These are phyloP conservation scores for Phytophthora pseudosyringae DNA, from an alignment of 352 stramenopile genomes.

Conservation along the genomic window DNA sequence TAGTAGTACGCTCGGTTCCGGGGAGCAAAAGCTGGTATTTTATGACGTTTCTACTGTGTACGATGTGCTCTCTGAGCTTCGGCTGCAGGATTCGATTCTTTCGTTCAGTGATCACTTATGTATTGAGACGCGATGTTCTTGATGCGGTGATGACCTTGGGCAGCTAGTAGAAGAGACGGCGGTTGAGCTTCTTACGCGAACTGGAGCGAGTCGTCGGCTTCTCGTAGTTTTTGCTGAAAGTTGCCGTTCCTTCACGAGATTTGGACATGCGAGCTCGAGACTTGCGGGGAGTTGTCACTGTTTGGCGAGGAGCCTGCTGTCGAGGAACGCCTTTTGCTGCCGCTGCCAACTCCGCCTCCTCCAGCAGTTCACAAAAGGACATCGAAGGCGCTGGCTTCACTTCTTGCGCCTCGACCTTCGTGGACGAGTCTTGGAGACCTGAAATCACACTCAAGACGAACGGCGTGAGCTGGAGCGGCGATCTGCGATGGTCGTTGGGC, in stretches of 20 bases:
- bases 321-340: not conserved
- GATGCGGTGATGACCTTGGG: too few species aligned
- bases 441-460: slow-evolving; percentile 23
- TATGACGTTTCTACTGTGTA: too few species aligned
- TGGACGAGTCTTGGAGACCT: not conserved
- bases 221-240: not conserved
- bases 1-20: too few species aligned
- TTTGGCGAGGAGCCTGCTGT: not conserved
- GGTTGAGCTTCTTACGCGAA: slow-evolving; percentile 36
- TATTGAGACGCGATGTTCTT: not conserved
- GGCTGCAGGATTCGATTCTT: too few species aligned
- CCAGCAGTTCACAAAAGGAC: slow-evolving; percentile 18
- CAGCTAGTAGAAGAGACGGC: slow-evolving; percentile 35
- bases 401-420: not conserved
- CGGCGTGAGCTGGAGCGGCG: slow-evolving; percentile 15
- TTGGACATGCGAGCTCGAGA: not conserved
- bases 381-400: not conserved
- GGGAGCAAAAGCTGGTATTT: too few species aligned
- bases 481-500: slow-evolving; percentile 6
- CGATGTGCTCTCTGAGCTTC: too few species aligned
- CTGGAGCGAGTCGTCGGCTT: slow-evolving; percentile 27
- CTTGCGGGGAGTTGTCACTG: slow-evolving; percentile 25
- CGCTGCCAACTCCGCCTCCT: slow-evolving; percentile 16
- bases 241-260: not conserved
- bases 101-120: not conserved